Percentiles rank a stretch among this genome's conserved stretches.
phyloP scores from a whole-genome alignment of 768 basidiomycete species.

The Leccinum truebloodii region DNA sequence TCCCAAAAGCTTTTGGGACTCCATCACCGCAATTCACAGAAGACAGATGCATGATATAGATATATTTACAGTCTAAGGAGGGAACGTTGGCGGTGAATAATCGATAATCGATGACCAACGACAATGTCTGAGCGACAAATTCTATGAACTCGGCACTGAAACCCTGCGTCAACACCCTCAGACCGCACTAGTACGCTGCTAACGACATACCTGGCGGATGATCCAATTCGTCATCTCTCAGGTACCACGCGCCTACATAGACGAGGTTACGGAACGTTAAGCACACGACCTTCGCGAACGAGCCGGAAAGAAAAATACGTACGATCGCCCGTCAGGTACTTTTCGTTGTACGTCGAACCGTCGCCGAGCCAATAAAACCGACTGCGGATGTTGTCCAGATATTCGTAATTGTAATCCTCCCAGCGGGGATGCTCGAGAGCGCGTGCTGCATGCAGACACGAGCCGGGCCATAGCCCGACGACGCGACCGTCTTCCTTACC shows the following conservation, averaged over 20 bases:
- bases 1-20: no score
- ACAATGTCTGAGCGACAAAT: not conserved
- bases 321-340: slow-evolving; percentile 39
- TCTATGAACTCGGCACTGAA: not conserved
- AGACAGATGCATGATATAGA: no score
- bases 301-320: slow-evolving; percentile 28
- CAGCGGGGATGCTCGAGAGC: slow-evolving; percentile 57
- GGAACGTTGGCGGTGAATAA: not conserved
- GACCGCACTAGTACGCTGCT: no score
- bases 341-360: slow-evolving; percentile 56
- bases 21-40: not conserved
- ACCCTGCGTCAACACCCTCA: not conserved
- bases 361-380: slow-evolving; percentile 62
- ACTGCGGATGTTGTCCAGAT: slow-evolving; percentile 43
- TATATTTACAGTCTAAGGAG: no score
- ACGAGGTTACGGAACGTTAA: not conserved
- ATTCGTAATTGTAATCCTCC: slow-evolving; percentile 64
- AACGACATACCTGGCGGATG: slow-evolving; percentile 13
- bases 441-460: slow-evolving; percentile 50
- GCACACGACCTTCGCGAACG: slow-evolving; percentile 39
- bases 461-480: slow-evolving; percentile 62
- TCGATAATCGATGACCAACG: not conserved
- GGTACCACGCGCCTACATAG: slow-evolving; percentile 14
- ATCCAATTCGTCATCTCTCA: slow-evolving; percentile 14
- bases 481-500: slow-evolving; percentile 58